Evolutionary conservation across 2,329 filamentous ascomycete genomes (phyloP), one percentile per base, ranked within the genome.

Genomic region (Colletotrichum tanaceti): DNA sequence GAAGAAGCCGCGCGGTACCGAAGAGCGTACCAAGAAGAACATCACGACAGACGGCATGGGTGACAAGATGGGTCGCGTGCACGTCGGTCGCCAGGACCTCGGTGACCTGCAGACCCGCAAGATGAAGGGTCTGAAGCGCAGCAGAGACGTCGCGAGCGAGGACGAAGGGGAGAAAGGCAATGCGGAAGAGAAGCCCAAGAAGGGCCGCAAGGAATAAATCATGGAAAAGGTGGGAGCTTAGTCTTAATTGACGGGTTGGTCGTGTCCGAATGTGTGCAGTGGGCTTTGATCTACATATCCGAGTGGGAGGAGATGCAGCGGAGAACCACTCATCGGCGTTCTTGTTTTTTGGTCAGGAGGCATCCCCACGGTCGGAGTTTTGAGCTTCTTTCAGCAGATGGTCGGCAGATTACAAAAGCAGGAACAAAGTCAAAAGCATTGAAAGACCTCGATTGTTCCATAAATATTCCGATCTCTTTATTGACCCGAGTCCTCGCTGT

Each of bases 91-190:
- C 83, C 94, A 98, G 82, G 94, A 99, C 82, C 86, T 99, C 68
- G 86, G 85, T 77, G 88, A 91, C 74, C 81, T 99, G 80, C 96
- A 99, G 85, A 97, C 94, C 61, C 90, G 96, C 77, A 99, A 99
- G 89, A 98, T 99, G 94, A 99, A 99, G 89, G 96, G 94, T 73
- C 81, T 99, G 73, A 99, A 98, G 88, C 87, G 96, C 73, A 89
- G 87, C 72, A 88, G 93, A 63, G 90, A 90, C 71, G 60, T 65
- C 81, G 88, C 28, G 85, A 86, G 83, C 28, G 88, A 86, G 59
- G 84, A 82, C 4, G 83, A 75, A 18, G 82, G 83, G 68, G 79
- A 75, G 49, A 84, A 85, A 59, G 84, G 81, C 66, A 83, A 83
- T 73, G 81, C 84, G 65, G 79, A 71, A 39, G 73, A 71, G 52